A percentile compares a stretch with the other conserved stretches of the same genome.
Conservation (phyloP, 495 filamentous ascomycete species). For the Hypoxylon rickii region DNA sequence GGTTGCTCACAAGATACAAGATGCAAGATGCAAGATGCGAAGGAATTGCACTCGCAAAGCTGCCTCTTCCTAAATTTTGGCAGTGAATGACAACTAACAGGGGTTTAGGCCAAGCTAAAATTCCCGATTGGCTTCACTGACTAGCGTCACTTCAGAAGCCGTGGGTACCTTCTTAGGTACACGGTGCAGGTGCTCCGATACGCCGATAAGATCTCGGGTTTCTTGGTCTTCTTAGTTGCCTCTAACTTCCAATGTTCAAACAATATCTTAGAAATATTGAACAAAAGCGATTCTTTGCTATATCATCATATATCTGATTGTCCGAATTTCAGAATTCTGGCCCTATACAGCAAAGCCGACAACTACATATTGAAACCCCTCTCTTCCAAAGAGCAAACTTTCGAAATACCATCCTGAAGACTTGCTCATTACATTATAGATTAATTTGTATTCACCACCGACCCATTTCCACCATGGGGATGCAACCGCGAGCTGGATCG, state of each 20-base stretch:
- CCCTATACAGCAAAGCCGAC: too few relatives aligned
- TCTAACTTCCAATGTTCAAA: slow-evolving; percentile 7
- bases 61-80: slow-evolving; percentile 19
- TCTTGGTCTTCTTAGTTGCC: too few relatives aligned
- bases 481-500: slow-evolving; percentile 36
- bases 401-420: too few relatives aligned
- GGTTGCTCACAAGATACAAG: too few relatives aligned
- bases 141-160: background rate
- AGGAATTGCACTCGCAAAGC: slow-evolving; percentile 10
- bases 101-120: slow-evolving; percentile 11
- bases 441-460: background rate
- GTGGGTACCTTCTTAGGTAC: too few relatives aligned
- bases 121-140: slow-evolving; percentile 29
- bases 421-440: too few relatives aligned
- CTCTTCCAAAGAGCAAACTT: too few relatives aligned
- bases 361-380: too few relatives aligned
- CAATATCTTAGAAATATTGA: background rate
- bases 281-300: slow-evolving; percentile 10
- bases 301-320: too few relatives aligned
- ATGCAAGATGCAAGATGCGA: background rate
- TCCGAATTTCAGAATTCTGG: too few relatives aligned
- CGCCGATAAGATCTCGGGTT: slow-evolving; percentile 16
- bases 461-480: slow-evolving; percentile 27
- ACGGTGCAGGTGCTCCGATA: too few relatives aligned
- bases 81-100: slow-evolving; percentile 12